These are phyloP conservation scores for Hypericum androsaemum DNA, from an alignment of 345 rosid species.

Conservation along the genomic window DNA sequence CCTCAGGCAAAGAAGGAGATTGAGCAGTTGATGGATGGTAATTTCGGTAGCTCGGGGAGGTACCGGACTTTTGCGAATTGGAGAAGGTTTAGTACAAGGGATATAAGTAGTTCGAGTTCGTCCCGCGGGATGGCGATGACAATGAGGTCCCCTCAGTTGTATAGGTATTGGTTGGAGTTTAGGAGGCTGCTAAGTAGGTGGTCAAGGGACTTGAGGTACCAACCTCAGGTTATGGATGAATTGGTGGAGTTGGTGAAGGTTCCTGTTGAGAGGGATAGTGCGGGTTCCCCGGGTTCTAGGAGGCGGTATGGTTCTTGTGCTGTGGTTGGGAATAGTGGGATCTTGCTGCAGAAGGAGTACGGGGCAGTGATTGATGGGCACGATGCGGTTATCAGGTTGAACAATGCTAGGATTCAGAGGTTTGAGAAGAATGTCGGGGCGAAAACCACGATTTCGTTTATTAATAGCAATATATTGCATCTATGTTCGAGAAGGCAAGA, in stretches of 20 bases:
- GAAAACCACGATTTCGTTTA: conserved; percentile 63
- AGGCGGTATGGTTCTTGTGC: conserved; percentile 63
- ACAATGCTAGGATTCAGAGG: conserved; percentile 58
- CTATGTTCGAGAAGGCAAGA: conserved; percentile 51
- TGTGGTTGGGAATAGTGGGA: conserved; percentile 89
- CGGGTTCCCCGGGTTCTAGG: conserved; percentile 19
- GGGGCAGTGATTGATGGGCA: conserved; percentile 72
- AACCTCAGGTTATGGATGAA: conserved; percentile 54
- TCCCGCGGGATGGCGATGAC: conserved; percentile 25
- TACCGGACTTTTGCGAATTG: too few species aligned
- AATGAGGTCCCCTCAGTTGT: conserved; percentile 47
- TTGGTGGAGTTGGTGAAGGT: conserved; percentile 47
- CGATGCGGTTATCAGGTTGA: conserved; percentile 71
- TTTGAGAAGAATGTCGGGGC: conserved; percentile 56
- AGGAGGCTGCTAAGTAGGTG: conserved; percentile 50
- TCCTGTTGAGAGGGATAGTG: conserved; percentile 44
- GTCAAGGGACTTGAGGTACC: conserved; percentile 44
- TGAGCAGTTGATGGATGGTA: too few species aligned
- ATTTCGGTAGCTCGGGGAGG: too few species aligned
- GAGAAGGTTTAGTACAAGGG: too few species aligned
- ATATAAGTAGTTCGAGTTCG: conserved; percentile 8
- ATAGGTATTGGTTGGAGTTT: conserved; percentile 65
- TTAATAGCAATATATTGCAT: conserved; percentile 81
- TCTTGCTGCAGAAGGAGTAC: conserved; percentile 39
- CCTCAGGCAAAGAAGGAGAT: too few species aligned